Base-by-base conservation (phyloP, 2,329 filamentous ascomycete genomes). In the Phyllosticta citrichinensis region DNA sequence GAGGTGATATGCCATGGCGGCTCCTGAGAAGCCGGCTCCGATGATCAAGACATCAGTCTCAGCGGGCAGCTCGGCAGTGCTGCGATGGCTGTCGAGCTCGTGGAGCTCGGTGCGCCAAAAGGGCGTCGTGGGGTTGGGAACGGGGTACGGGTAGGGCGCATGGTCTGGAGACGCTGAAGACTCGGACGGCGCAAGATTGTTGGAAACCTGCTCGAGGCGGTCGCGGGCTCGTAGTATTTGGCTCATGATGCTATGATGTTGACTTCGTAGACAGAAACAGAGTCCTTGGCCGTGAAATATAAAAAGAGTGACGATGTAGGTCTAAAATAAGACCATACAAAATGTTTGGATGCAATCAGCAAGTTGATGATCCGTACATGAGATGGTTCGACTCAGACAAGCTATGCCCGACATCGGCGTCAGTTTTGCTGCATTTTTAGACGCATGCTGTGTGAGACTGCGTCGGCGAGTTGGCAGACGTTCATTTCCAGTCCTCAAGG, bases 31-130 rank as follows among this genome's bases (percentile, higher is more conserved):
- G 24, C 73, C 73, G 14, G 68, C 67, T 8, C 72, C 71, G 20
- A 75, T 66, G 17, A 75, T 68, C 4, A 70, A 63, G 54, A 73
- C 67, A 61, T 73, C 69, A 55, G 65, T 68, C 56, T 62, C 55
- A n/a, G 50, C 2, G 1, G 72, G 73, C 1, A 75, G 62, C 1
- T 65, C 55, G 19, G 67, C 51, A 5, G 73, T 71, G 4, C 65
- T 71, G 24, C 69, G 66, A 10, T 70, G 60, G 25, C 69, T 62
- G 17, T 67, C 68, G 52, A 72, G 66, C 6, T 64, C 63, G 27
- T 68, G 66, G 1, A 70, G 68, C 27, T 70, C 62, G 20, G 66
- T 67, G 60, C 73, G 71, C 74, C 73, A 76, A 65, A 74, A 75
- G 20, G 69, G 69, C 2, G 65, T 56, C 8, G 70, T 68, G 0